A percentile compares a stretch with the other conserved stretches of the same genome.
Conservation (phyloP, 2,329 filamentous ascomycete species). For the Aspergillus sclerotialis region DNA sequence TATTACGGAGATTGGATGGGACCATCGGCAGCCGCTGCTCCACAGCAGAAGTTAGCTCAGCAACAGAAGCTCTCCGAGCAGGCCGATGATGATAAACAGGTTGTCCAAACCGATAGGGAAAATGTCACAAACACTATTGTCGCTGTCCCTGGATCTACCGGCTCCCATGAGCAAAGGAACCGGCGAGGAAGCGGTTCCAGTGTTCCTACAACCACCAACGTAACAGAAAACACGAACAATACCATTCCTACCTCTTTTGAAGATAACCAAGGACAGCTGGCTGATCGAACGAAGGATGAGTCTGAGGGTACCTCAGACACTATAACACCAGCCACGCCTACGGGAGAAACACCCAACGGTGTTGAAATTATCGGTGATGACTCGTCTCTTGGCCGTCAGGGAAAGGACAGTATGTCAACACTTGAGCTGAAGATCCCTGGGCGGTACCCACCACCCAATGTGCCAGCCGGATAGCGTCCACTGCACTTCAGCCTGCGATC, state of each 20-base stretch:
- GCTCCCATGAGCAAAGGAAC: conserved; percentile 11
- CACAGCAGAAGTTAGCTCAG: conserved; percentile 12
- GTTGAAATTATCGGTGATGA: too few species aligned
- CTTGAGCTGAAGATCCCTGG: conserved; percentile 31
- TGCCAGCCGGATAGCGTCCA: conserved; percentile 17
- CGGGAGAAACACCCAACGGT: background rate
- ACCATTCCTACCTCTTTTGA: conserved; percentile 27
- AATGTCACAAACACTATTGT: conserved; percentile 11
- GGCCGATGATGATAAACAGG: conserved; percentile 2
- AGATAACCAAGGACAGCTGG: conserved; percentile 11
- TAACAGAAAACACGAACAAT: conserved; percentile 25
- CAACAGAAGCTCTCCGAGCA: conserved; percentile 4
- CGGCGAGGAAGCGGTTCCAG: conserved; percentile 28
- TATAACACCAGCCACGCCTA: background rate
- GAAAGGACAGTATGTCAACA: conserved; percentile 23
- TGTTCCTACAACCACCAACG: conserved; percentile 26
- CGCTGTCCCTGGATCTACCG: conserved; percentile 7
- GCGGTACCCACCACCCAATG: conserved; percentile 25
- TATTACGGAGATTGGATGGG: conserved; percentile 50
- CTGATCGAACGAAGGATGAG: conserved; percentile 8
- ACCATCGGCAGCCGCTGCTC: conserved; percentile 26
- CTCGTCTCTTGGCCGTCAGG: conserved; percentile 1
- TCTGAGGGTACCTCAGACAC: background rate
- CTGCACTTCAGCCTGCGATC: background rate
- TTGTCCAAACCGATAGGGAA: conserved; percentile 2